Percentiles rank a stretch among this genome's conserved stretches.
These are phyloP conservation scores for Fusarium chlamydosporum DNA, from an alignment of 2,329 filamentous ascomycete species.

Conservation along the genomic window DNA sequence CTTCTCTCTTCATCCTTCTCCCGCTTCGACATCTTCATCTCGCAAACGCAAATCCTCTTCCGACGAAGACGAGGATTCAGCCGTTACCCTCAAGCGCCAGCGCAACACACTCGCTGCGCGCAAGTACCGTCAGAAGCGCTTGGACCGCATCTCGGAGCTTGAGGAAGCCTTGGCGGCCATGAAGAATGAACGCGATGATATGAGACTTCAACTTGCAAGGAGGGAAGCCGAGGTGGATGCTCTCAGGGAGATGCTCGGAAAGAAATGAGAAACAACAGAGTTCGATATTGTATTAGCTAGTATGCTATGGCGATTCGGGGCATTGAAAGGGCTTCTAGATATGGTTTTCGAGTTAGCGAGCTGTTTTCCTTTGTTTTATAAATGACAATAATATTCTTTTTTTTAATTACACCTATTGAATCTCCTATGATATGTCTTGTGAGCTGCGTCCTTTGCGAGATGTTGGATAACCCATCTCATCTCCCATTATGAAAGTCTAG, in stretches of 20 bases:
- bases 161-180: constrained; percentile 71
- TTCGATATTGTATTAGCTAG: not conserved
- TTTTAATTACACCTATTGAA: constrained; percentile 23
- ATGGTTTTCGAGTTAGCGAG: constrained; percentile 29
- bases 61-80: constrained; percentile 46
- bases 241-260: constrained; percentile 65
- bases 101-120: constrained; percentile 80
- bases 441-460: not conserved
- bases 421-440: not conserved
- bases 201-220: constrained; percentile 73
- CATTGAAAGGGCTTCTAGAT: constrained; percentile 33
- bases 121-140: constrained; percentile 78
- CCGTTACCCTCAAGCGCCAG: constrained; percentile 68
- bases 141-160: constrained; percentile 74
- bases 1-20: constrained; percentile 44
- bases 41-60: constrained; percentile 47
- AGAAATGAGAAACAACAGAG: constrained; percentile 41
- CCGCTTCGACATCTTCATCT: constrained; percentile 36
- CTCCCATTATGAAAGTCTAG: not conserved
- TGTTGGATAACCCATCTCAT: not conserved
- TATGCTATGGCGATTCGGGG: constrained; percentile 21
- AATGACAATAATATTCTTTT: constrained; percentile 11
- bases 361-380: constrained; percentile 6
- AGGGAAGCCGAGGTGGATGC: constrained; percentile 76
- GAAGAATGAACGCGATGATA: constrained; percentile 72